These are phyloP conservation scores for Mycena maculata DNA, from an alignment of 768 basidiomycete species.

Conservation along the genomic window DNA sequence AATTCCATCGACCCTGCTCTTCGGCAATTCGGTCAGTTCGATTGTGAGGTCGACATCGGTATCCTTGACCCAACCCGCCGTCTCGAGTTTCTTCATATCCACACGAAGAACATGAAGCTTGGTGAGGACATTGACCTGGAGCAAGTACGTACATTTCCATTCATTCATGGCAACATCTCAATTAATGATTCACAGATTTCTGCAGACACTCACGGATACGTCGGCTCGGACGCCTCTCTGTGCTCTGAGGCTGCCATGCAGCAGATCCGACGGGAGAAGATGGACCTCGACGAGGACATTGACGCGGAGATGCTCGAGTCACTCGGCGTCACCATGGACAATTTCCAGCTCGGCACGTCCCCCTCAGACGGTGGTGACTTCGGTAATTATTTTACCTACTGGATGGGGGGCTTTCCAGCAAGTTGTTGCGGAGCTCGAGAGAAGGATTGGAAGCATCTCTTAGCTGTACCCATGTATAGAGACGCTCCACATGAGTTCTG, in stretches of 20 bases:
- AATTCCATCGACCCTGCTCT: constrained; percentile 99
- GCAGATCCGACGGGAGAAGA: constrained; percentile 99
- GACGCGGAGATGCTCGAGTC: constrained; percentile 99
- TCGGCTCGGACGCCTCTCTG: constrained; percentile 96
- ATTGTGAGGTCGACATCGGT: constrained; percentile 99
- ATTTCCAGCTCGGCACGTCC: constrained; percentile 97
- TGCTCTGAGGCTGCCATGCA: constrained; percentile 99
- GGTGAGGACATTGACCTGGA: no score
- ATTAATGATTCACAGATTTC: constrained; percentile 73
- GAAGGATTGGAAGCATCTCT: no score
- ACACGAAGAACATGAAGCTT: no score
- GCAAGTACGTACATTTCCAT: no score
- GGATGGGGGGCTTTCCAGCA: no score
- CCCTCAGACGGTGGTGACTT: no score
- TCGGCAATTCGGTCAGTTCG: constrained; percentile 98
- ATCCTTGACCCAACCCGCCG: constrained; percentile 99
- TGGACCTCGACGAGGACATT: constrained; percentile 98
- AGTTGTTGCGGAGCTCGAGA: no score
- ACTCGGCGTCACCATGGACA: constrained; percentile 99
- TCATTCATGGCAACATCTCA: constrained; percentile 35
- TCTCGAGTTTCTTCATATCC: no score
- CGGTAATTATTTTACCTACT: no score
- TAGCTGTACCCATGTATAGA: no score
- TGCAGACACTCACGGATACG: constrained; percentile 99
- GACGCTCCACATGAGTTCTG: no score